Evolutionary conservation across 257 asterid genomes (phyloP).

Genomic region (Nicotiana otophora): DNA sequence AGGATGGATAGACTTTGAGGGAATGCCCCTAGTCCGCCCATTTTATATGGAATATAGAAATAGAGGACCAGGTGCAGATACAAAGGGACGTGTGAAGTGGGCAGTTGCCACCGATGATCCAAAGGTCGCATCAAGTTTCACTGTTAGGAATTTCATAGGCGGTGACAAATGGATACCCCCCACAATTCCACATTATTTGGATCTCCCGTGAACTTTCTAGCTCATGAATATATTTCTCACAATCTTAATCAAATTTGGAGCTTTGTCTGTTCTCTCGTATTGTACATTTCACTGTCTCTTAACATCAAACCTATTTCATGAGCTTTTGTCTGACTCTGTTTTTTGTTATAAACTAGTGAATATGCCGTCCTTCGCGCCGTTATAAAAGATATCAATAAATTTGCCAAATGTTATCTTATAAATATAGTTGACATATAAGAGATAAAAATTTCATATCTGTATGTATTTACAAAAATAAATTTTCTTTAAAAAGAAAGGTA

Average conservation of each 20-base stretch:
- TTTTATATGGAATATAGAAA: conserved; percentile 1
- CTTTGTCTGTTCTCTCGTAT: neutral
- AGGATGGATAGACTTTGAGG: neutral
- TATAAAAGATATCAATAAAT: no score
- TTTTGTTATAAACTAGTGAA: no score
- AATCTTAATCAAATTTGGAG: no score
- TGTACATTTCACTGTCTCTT: neutral
- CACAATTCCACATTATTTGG: neutral
- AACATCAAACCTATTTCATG: no score
- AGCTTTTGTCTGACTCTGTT: neutral
- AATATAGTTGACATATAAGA: no score
- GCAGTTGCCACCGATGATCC: neutral
- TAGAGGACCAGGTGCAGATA: neutral
- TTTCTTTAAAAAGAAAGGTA: no score
- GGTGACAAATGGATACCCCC: conserved; percentile 11
- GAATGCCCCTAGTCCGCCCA: neutral
- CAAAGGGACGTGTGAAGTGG: neutral
- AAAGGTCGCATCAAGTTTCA: neutral
- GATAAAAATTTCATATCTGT: no score
- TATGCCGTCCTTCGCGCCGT: no score
- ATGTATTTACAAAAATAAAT: no score
- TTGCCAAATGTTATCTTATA: no score
- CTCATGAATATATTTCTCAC: neutral
- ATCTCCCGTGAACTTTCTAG: neutral
- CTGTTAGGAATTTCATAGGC: neutral